Percentiles rank a stretch among this genome's conserved stretches.
Conservation (phyloP, 2,329 filamentous ascomycete genomes). For the Curvularia verruculosa region DNA sequence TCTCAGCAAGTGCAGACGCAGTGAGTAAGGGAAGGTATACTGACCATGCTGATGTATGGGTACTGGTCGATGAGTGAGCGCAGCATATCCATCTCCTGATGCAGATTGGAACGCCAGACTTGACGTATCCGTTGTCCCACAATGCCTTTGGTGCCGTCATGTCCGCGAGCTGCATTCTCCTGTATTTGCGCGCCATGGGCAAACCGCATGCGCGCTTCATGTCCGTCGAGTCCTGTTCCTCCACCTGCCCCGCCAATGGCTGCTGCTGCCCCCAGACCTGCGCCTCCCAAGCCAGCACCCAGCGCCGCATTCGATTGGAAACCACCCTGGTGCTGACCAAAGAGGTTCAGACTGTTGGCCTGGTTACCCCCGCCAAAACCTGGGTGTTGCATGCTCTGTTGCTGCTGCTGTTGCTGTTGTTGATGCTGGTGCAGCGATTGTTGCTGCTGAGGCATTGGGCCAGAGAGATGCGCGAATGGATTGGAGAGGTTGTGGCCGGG, state of each 20-base stretch:
- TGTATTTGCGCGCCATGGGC: slow-evolving; percentile 69
- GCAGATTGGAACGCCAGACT: slow-evolving; percentile 91
- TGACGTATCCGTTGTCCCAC: slow-evolving; percentile 82
- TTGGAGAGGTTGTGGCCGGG: slow-evolving; percentile 63
- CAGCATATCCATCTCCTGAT: slow-evolving; percentile 86
- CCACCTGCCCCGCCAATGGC: slow-evolving; percentile 57
- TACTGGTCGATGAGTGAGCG: slow-evolving; percentile 86
- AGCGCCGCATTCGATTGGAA: slow-evolving; percentile 60
- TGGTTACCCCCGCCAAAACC: slow-evolving; percentile 62
- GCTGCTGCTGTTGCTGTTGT: slow-evolving; percentile 56
- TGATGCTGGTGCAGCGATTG: slow-evolving; percentile 54
- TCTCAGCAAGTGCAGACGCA: slow-evolving; percentile 5
- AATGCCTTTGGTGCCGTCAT: slow-evolving; percentile 63
- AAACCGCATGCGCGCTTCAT: slow-evolving; percentile 88
- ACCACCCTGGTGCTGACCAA: slow-evolving; percentile 46
- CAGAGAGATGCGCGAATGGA: slow-evolving; percentile 63
- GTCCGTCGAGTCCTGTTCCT: slow-evolving; percentile 77
- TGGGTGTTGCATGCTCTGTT: slow-evolving; percentile 68
- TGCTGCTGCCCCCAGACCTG: slow-evolving; percentile 61
- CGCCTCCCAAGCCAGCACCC: slow-evolving; percentile 63
- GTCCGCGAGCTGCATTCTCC: slow-evolving; percentile 58
- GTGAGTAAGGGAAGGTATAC: slow-evolving; percentile 39
- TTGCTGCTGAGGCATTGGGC: slow-evolving; percentile 45
- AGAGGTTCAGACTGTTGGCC: slow-evolving; percentile 70
- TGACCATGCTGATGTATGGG: slow-evolving; percentile 96